phyloP scores from a whole-genome alignment of 495 filamentous ascomycete species.

The Penicillium soppii region DNA sequence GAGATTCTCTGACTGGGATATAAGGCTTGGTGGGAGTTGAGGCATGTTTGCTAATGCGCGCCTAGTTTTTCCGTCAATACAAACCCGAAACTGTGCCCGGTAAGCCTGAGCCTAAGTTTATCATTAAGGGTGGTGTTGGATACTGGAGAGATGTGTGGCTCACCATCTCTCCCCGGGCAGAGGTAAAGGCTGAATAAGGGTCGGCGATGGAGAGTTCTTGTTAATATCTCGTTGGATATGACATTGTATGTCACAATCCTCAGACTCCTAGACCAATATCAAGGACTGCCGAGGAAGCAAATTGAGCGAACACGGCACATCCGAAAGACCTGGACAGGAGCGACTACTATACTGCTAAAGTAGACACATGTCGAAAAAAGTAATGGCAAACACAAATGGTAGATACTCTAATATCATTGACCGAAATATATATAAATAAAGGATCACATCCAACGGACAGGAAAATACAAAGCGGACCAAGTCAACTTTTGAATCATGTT shows the following conservation, averaged over 20 bases:
- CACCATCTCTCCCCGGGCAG: conserved; percentile 35
- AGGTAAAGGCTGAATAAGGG: background rate
- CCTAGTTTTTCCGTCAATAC: conserved; percentile 38
- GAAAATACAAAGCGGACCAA: background rate
- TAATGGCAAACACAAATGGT: too few species aligned
- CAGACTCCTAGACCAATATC: too few species aligned
- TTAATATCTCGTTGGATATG: background rate
- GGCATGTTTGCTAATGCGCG: conserved; percentile 3
- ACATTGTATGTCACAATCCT: background rate
- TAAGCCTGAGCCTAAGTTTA: conserved; percentile 36
- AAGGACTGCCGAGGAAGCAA: too few species aligned
- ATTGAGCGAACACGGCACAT: too few species aligned
- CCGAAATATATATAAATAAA: conserved; percentile 1
- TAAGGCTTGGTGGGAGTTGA: background rate
- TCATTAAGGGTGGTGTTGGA: conserved; percentile 48
- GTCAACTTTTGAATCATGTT: background rate
- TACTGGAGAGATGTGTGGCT: conserved; percentile 50
- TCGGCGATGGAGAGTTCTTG: background rate
- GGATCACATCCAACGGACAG: background rate
- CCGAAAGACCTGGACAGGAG: too few species aligned
- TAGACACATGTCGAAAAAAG: too few species aligned
- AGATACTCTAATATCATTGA: background rate
- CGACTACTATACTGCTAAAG: too few species aligned
- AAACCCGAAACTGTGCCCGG: conserved; percentile 30
- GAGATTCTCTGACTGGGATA: conserved; percentile 9